phyloP scores from a whole-genome alignment of 106 monocot genomes.

The Vanilla planifolia region DNA sequence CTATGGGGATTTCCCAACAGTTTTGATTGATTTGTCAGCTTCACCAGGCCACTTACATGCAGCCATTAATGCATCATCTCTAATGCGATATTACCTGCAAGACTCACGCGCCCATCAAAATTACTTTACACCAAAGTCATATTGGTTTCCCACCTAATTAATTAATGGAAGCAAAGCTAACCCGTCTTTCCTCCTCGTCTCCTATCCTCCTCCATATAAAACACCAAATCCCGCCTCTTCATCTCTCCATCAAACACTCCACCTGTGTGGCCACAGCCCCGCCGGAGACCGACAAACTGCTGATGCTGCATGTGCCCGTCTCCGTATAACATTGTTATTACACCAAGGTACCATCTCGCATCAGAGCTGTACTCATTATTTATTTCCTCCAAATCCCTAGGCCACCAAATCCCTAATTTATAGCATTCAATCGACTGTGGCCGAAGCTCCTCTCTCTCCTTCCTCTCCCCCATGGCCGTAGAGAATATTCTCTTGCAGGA shows the following conservation, averaged over 20 bases:
- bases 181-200: no score
- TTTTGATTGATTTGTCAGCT: no score
- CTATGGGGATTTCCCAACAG: no score
- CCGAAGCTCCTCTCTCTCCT: not conserved
- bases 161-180: not conserved
- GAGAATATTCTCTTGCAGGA: slow-evolving; percentile 13
- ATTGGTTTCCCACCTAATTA: not conserved
- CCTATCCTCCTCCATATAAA: no score
- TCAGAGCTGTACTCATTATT: not conserved
- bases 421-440: no score
- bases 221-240: not conserved
- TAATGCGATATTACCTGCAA: no score
- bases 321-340: not conserved
- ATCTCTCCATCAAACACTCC: not conserved
- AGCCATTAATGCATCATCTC: no score
- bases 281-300: not conserved
- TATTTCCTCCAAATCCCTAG: not conserved
- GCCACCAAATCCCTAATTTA: no score
- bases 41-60: no score
- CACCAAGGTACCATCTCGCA: not conserved
- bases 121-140: no score
- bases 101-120: no score
- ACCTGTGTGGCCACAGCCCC: not conserved
- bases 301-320: not conserved
- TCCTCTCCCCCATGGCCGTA: not conserved